Evolutionary conservation across 345 rosid genomes (phyloP).

Genomic region (Lepidium africanum): DNA sequence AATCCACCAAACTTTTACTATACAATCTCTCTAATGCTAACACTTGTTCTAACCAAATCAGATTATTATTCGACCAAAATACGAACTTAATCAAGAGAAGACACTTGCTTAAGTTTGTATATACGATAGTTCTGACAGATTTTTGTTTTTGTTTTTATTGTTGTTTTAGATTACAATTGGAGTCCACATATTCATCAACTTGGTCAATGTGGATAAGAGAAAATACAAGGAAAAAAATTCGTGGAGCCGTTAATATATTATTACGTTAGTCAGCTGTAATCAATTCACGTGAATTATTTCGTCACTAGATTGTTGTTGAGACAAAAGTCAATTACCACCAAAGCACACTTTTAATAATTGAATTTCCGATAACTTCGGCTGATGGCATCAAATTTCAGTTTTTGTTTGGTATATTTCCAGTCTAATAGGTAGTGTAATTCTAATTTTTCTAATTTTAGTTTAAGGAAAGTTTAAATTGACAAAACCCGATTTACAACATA

Average conservation of each 20-base stretch:
- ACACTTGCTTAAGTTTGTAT: too few species aligned
- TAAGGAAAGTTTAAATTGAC: too few species aligned
- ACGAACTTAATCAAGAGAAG: too few species aligned
- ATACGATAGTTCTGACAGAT: too few species aligned
- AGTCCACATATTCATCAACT: neutral
- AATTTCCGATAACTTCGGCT: neutral
- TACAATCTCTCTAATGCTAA: neutral
- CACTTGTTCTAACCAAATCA: neutral
- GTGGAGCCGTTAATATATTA: neutral
- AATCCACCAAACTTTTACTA: constrained; percentile 13
- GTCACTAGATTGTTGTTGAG: constrained; percentile 4
- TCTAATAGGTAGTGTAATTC: too few species aligned
- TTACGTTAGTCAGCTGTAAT: neutral
- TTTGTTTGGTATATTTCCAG: neutral
- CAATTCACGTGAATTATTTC: constrained; percentile 10
- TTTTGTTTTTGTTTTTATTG: too few species aligned
- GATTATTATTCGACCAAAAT: neutral
- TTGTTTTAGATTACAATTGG: neutral
- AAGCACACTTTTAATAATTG: neutral
- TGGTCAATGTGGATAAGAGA: neutral
- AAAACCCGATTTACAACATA: too few species aligned
- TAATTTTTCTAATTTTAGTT: too few species aligned
- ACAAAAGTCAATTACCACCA: constrained; percentile 18
- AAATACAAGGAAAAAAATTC: neutral
- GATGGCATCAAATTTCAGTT: neutral